Conservation (phyloP, 2,329 filamentous ascomycete species). For the Chlorencoelia australis region DNA sequence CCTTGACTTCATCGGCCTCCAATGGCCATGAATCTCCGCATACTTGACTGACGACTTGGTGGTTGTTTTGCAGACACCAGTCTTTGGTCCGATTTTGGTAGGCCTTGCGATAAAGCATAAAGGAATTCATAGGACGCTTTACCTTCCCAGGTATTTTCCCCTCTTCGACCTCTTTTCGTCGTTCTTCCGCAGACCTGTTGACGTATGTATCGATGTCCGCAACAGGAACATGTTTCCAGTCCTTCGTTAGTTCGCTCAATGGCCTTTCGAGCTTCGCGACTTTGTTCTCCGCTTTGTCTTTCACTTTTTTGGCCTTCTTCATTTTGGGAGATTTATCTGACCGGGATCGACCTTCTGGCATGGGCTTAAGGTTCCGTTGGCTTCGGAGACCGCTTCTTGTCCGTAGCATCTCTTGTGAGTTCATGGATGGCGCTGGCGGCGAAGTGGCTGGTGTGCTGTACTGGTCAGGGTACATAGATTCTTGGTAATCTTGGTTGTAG, state of each 20-base stretch:
- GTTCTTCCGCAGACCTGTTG: slow-evolving; percentile 54
- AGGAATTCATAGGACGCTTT: slow-evolving; percentile 91
- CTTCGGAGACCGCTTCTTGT: slow-evolving; percentile 23
- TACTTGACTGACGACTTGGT: slow-evolving; percentile 84
- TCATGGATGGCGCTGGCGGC: slow-evolving; percentile 39
- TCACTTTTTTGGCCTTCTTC: slow-evolving; percentile 29
- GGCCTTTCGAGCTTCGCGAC: slow-evolving; percentile 52
- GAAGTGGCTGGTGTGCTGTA: slow-evolving; percentile 44
- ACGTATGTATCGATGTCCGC: slow-evolving; percentile 76
- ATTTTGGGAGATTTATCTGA: slow-evolving; percentile 24
- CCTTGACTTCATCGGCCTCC: slow-evolving; percentile 63
- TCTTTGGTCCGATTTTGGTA: slow-evolving; percentile 80
- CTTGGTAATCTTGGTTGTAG: slow-evolving; percentile 12
- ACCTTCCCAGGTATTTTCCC: slow-evolving; percentile 65
- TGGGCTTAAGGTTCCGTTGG: slow-evolving; percentile 18
- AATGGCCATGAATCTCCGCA: slow-evolving; percentile 79
- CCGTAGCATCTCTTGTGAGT: slow-evolving; percentile 19
- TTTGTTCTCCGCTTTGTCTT: slow-evolving; percentile 34
- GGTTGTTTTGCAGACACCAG: slow-evolving; percentile 77
- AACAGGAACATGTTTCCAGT: slow-evolving; percentile 51
- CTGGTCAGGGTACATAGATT: slow-evolving; percentile 25
- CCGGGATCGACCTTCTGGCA: slow-evolving; percentile 20
- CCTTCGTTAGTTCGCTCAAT: slow-evolving; percentile 59
- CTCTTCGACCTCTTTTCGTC: slow-evolving; percentile 57
- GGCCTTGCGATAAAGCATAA: slow-evolving; percentile 93